Conservation (phyloP, 805 yeast genomes). For the Wickerhamomyces bisporus region DNA sequence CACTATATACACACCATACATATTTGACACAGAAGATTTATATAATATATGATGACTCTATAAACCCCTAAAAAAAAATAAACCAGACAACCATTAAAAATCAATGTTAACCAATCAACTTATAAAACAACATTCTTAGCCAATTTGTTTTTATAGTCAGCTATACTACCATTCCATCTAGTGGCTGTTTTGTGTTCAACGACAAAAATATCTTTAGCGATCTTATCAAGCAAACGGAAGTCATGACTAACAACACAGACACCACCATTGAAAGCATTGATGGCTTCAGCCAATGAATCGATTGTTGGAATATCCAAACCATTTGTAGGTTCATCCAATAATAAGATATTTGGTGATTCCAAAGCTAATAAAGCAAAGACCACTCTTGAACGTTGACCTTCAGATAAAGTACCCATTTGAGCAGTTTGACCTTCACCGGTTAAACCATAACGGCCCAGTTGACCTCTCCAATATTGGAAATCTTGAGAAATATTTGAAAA, state of each 20-base stretch:
- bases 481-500: constrained; percentile 89
- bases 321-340: constrained; percentile 99
- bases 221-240: constrained; percentile 94
- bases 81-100: constrained; percentile 1
- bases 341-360: constrained; percentile 89
- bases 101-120: constrained; percentile 11
- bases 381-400: constrained; percentile 99
- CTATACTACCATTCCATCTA: constrained; percentile 90
- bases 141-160: constrained; percentile 89
- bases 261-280: constrained; percentile 93
- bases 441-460: constrained; percentile 95
- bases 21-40: not conserved
- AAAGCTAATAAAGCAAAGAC: constrained; percentile 94
- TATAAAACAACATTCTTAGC: constrained; percentile 83
- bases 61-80: not conserved
- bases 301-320: constrained; percentile 98
- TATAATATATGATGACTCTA: not conserved
- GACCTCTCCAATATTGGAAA: constrained; percentile 98
- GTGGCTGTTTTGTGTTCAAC: constrained; percentile 95
- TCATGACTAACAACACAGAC: constrained; percentile 98
- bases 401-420: constrained; percentile 96
- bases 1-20: no score
- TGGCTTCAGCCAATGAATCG: constrained; percentile 96
- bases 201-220: constrained; percentile 95
- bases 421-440: constrained; percentile 99